A percentile compares a stretch with the other conserved stretches of the same genome.
Evolutionary conservation across 78 protist species (phyloP).

Genomic region (Dictyostelium discoideum): DNA sequence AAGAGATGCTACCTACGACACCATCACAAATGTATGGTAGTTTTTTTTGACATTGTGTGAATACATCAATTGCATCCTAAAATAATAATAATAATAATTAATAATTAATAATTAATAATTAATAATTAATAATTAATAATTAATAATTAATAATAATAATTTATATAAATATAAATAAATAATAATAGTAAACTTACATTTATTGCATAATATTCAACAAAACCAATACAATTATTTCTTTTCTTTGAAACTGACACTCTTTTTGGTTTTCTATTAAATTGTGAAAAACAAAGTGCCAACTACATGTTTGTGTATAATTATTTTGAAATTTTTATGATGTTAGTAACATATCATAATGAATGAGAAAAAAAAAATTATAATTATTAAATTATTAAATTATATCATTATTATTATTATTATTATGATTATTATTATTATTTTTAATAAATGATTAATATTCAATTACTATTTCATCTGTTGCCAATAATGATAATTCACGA

Average conservation of each 20-base stretch:
- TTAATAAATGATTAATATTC: background rate
- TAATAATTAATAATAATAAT: no score
- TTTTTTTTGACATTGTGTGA: background rate
- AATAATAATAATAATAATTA: background rate
- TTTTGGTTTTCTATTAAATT: background rate
- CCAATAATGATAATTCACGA: background rate
- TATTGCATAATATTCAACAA: constrained; percentile 35
- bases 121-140: background rate
- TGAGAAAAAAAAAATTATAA: background rate
- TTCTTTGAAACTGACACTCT: background rate
- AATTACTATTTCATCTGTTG: constrained; percentile 55
- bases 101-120: background rate
- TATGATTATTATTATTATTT: background rate
- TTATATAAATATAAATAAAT: no score
- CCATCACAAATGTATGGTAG: background rate
- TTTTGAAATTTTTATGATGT: background rate
- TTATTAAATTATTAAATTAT: background rate
- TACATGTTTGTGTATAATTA: background rate
- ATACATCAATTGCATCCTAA: constrained; percentile 14
- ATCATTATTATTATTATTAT: background rate
- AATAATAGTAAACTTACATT: background rate
- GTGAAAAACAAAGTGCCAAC: background rate
- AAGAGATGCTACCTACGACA: background rate
- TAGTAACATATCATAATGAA: background rate
- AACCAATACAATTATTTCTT: constrained; percentile 30